Conservation (phyloP, 768 basidiomycete species). For the Boletus reticulatus region DNA sequence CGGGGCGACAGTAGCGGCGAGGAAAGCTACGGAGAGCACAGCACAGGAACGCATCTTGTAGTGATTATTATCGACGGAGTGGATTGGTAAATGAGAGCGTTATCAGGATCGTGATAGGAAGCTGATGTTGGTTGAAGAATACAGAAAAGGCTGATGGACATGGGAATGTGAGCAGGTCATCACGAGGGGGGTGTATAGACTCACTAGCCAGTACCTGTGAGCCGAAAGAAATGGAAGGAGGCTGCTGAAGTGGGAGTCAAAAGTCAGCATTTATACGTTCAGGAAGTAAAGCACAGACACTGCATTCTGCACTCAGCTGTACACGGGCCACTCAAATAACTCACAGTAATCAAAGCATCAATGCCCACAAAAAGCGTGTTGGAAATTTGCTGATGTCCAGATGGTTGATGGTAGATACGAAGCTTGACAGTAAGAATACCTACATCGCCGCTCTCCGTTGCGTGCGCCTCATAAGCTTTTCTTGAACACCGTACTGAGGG, state of each 20-base stretch:
- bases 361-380: background rate
- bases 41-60: conserved; percentile 9
- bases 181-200: background rate
- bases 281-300: background rate
- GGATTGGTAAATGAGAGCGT: conserved; percentile 4
- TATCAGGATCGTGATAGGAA: conserved; percentile 12
- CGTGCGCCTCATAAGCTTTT: too few relatives aligned
- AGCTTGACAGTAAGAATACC: too few relatives aligned
- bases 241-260: conserved; percentile 3
- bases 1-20: background rate
- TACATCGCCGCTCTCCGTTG: too few relatives aligned
- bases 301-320: background rate
- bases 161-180: background rate
- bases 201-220: conserved; percentile 23
- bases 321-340: background rate
- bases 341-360: background rate
- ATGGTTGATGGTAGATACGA: background rate
- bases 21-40: conserved; percentile 6
- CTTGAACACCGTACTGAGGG: too few relatives aligned
- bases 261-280: background rate
- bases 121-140: conserved; percentile 10
- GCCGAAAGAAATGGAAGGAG: conserved; percentile 16
- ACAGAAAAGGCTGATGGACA: conserved; percentile 11
- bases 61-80: background rate
- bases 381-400: too few relatives aligned